Percentiles rank a stretch among this genome's conserved stretches.
Conservation (phyloP, 2,329 filamentous ascomycete genomes). For the Sarocladiaceae sp. region DNA sequence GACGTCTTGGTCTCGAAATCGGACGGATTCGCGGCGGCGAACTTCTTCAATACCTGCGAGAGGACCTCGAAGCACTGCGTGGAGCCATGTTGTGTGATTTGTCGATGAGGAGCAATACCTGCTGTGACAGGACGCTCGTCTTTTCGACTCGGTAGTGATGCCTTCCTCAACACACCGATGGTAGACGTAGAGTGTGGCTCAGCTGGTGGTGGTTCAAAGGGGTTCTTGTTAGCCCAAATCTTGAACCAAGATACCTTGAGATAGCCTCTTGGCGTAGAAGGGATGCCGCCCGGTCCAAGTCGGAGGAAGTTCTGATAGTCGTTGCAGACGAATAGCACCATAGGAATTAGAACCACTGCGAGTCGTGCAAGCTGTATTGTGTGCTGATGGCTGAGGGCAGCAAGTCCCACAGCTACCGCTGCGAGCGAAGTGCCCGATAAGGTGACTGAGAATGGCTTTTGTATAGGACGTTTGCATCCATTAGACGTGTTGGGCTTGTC, state of each 20-base stretch:
- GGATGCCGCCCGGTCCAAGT: slow-evolving; percentile 77
- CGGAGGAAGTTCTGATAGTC: slow-evolving; percentile 74
- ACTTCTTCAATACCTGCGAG: slow-evolving; percentile 44
- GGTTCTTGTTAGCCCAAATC: slow-evolving; percentile 66
- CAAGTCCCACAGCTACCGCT: slow-evolving; percentile 38
- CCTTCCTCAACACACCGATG: slow-evolving; percentile 51
- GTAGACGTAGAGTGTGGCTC: slow-evolving; percentile 33
- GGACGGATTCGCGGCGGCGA: slow-evolving; percentile 42
- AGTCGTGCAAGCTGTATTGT: slow-evolving; percentile 43
- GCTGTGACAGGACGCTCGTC: slow-evolving; percentile 63
- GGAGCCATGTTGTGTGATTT: slow-evolving; percentile 63
- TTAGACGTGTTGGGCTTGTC: background rate
- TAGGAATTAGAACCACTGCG: slow-evolving; percentile 45
- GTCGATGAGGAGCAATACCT: slow-evolving; percentile 79
- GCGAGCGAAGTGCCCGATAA: slow-evolving; percentile 48
- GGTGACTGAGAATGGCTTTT: slow-evolving; percentile 49
- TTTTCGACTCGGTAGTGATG: slow-evolving; percentile 53
- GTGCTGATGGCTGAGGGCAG: slow-evolving; percentile 48
- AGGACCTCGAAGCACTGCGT: slow-evolving; percentile 51
- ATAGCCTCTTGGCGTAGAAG: slow-evolving; percentile 69
- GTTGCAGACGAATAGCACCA: slow-evolving; percentile 52
- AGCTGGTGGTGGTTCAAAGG: slow-evolving; percentile 37
- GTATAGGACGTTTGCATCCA: slow-evolving; percentile 28
- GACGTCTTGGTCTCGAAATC: slow-evolving; percentile 60
- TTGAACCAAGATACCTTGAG: slow-evolving; percentile 68